Conservation (phyloP, 2,329 filamentous ascomycete genomes). For the Aspergillus flavus region DNA sequence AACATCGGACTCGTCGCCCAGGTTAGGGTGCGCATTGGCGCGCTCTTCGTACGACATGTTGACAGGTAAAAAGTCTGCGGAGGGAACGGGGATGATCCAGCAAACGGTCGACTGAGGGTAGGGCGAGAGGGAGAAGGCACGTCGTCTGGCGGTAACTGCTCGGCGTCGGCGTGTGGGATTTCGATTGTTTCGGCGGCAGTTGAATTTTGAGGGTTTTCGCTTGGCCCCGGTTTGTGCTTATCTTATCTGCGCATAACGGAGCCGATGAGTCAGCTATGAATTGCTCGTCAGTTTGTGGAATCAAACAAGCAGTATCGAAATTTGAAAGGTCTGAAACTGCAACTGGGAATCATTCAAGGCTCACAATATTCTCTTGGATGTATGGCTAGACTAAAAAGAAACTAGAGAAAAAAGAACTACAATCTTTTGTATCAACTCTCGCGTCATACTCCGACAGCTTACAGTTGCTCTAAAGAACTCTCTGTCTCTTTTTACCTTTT, state of each 20-base stretch:
- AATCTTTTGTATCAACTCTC: background rate
- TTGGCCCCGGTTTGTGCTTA: constrained; percentile 47
- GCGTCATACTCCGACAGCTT: background rate
- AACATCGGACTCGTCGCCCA: constrained; percentile 83
- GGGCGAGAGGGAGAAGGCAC: constrained; percentile 24
- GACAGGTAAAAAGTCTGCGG: constrained; percentile 22
- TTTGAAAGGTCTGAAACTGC: too few species aligned
- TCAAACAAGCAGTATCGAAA: too few species aligned
- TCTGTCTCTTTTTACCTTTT: background rate
- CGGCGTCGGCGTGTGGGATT: constrained; percentile 42
- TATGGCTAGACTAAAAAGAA: background rate
- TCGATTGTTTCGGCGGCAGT: constrained; percentile 34
- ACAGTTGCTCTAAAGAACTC: background rate
- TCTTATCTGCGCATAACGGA: constrained; percentile 44
- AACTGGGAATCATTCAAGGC: too few species aligned
- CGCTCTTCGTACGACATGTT: constrained; percentile 51
- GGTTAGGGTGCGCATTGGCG: constrained; percentile 44
- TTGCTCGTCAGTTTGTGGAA: background rate
- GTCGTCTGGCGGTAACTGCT: constrained; percentile 26
- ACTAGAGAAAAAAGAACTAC: background rate
- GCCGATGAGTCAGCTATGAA: constrained; percentile 36
- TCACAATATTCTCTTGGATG: too few species aligned
- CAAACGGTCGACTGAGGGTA: constrained; percentile 24
- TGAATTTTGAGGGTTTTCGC: constrained; percentile 52
- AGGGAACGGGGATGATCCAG: constrained; percentile 16